phyloP scores from a whole-genome alignment of 2,329 filamentous ascomycete genomes.

The Beauveria medogensis region DNA sequence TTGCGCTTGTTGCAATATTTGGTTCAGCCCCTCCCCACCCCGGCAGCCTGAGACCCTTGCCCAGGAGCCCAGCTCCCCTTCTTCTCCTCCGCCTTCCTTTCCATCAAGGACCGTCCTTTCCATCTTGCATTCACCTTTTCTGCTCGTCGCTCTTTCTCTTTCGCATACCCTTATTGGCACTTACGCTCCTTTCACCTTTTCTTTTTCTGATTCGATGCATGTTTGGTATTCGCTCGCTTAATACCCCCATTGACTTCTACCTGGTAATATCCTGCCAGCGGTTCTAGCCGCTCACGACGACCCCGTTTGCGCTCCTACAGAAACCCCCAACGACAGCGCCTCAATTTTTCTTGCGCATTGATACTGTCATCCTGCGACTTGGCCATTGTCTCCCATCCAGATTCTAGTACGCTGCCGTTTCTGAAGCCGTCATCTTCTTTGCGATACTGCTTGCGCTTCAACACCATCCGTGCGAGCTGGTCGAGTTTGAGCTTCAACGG shows the following conservation, averaged over 20 bases:
- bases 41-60: too few species aligned
- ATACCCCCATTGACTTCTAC: background rate
- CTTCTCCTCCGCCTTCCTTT: background rate
- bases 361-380: background rate
- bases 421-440: background rate
- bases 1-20: background rate
- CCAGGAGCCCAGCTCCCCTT: background rate
- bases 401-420: background rate
- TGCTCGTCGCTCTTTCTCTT: conserved; percentile 4
- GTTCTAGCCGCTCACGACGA: background rate
- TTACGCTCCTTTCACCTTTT: background rate
- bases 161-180: background rate
- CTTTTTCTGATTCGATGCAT: background rate
- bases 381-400: background rate
- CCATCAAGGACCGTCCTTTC: background rate
- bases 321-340: background rate
- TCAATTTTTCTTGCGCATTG: background rate
- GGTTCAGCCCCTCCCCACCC: background rate
- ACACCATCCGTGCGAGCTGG: background rate
- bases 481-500: background rate
- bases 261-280: background rate
- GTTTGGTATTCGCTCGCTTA: background rate
- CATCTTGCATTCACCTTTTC: background rate
- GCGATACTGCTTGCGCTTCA: background rate
- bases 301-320: background rate